Evolutionary conservation across 192 early-diverging fungal genomes (phyloP), one percentile per base, ranked within the genome.

Genomic region (Backusella tarrabulga): DNA sequence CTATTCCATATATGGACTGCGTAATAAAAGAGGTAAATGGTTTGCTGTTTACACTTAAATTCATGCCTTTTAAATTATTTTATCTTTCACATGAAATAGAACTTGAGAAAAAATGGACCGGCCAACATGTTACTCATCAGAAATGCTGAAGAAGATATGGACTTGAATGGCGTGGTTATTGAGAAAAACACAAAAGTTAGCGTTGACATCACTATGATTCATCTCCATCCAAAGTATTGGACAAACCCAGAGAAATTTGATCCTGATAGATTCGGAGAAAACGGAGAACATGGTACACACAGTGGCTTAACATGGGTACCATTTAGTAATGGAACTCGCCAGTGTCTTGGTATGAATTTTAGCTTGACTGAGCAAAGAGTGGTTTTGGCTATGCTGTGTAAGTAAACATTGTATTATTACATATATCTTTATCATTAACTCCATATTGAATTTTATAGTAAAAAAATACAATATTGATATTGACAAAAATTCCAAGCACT

Each of bases 301-400:
- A 29, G 6, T 7, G 67, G 72, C 0, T 56, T 76, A 32, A 15
- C 74, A 68, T 82, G 83, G 87, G 76, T 86, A 8, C 85, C 90
- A 21, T 91, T 91, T 73, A 83, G 87, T 77, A 83, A 79, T 54
- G 90, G 89, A 29, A 74, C 78, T 36, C 87, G 86, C 42, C 81
- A 86, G 68, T 91, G 91, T 76, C 81, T 90, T 42, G 90, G 90
- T 14, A 74, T 81, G 81, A 87, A 88, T 71, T 91, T 92, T 74
- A 84, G 85, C 2, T 79, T 92, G 56, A 79, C 88, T 29, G 88
- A 88, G 46, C 89, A 91, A 84, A 86, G 86, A 63, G 83, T 92
- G 23, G 54, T 87, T 35, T 74, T 91, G 29, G 81, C 86, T 19
- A 83, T 88, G 83, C 72, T 92, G 34, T 79, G 80, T 81, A 81